These are phyloP conservation scores for Fragilariopsis cylindrus DNA, from an alignment of 108 stramenopile genomes.

Conservation along the genomic window DNA sequence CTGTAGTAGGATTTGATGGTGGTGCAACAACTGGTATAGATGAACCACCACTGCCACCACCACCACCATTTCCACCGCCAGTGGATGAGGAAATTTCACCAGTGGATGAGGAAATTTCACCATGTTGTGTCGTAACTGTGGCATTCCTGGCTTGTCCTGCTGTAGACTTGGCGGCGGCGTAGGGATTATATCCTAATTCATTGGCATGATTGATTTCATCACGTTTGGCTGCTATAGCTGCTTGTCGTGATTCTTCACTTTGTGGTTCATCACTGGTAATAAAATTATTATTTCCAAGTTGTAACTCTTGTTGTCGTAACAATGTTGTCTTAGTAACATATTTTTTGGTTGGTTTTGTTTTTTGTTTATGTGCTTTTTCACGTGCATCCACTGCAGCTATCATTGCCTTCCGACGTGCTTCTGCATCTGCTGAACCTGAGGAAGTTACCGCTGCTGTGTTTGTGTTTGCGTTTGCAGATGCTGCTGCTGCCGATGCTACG, in stretches of 20 bases:
- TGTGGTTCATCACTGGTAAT: conserved; percentile 3
- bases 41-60: conserved; percentile 26
- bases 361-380: conserved; percentile 65
- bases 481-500: not conserved
- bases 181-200: conserved; percentile 83
- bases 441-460: not conserved
- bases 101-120: conserved; percentile 40
- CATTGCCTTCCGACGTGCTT: conserved; percentile 67
- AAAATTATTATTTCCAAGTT: conserved; percentile 10
- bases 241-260: conserved; percentile 57
- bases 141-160: conserved; percentile 80
- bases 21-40: conserved; percentile 38
- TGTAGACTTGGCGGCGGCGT: conserved; percentile 66
- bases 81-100: conserved; percentile 5
- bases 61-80: not conserved
- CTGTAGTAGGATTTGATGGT: conserved; percentile 39
- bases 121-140: conserved; percentile 53
- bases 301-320: conserved; percentile 23
- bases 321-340: conserved; percentile 37
- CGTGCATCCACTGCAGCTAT: conserved; percentile 85
- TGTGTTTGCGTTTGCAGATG: not conserved
- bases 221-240: conserved; percentile 63
- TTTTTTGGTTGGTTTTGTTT: conserved; percentile 46
- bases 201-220: conserved; percentile 50
- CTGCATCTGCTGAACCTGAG: conserved; percentile 54